Evolutionary conservation across 495 filamentous ascomycete genomes (phyloP), one percentile per base, ranked within the genome.

Genomic region (Neurospora tetrasperma): DNA sequence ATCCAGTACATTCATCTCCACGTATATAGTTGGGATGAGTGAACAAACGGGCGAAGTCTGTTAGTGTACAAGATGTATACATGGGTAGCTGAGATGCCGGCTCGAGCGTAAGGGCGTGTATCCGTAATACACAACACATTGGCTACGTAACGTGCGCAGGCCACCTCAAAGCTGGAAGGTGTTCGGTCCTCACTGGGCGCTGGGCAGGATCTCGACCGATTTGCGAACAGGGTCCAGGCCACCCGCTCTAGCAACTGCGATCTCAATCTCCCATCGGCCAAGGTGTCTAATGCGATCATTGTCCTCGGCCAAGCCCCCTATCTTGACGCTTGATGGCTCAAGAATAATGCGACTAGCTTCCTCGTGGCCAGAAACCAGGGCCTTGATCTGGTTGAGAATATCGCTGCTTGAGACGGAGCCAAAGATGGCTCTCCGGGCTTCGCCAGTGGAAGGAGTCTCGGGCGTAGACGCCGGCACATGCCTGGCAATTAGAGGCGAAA

Each of bases 341-440:
- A 85, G 77, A 7, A 72, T 70, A 3, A 84, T 71, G 20, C 78
- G 79, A 54, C 74, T 78, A 12, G 79, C 82, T 42, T 80, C 78
- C 6, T 71, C 23, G 71, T 83, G 79, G 1, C 42, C 69, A 11
- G 73, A 74, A 59, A 83, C 62, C 14, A 80, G 43, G 1, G 18
- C 69, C 44, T 79, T 80, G 71, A 84, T 78, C 18, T 75, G n/a
- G 20, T 75, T 73, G 0, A 80, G 70, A 20, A 85, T 75, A 72
- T 84, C 82, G 46, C 8, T 71, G 42, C 77, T 68, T 11, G 83
- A 80, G 5, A 85, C 84, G 44, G 84, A 85, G 41, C 84, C 83
- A 69, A 79, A 85, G 72, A 85, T 85, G 35, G 77, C 77, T 6
- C 72, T 27, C 7, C 72, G 35, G 14, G 42, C 39, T 41, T 75